phyloP scores from a whole-genome alignment of 305 asterid genomes.

The Lippia alba region DNA sequence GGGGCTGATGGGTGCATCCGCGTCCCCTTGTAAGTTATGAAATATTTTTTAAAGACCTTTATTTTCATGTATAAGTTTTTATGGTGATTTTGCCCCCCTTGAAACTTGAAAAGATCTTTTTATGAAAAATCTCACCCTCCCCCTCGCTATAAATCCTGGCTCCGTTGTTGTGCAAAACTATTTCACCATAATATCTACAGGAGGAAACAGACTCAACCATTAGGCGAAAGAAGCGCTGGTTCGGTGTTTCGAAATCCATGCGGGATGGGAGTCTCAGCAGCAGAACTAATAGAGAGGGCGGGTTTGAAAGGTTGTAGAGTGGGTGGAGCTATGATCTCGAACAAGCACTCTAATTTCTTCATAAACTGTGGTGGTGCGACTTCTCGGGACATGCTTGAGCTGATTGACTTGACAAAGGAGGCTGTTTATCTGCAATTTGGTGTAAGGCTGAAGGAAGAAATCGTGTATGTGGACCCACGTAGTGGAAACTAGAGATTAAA shows the following conservation, averaged over 20 bases:
- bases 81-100: too few relatives aligned
- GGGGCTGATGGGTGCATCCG: too few relatives aligned
- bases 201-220: conserved; percentile 55
- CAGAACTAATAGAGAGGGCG: conserved; percentile 44
- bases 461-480: conserved; percentile 38
- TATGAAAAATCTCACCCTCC: too few relatives aligned
- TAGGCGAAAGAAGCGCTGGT: conserved; percentile 46
- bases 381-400: conserved; percentile 50
- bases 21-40: too few relatives aligned
- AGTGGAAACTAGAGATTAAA: conserved; percentile 17
- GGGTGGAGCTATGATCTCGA: conserved; percentile 55
- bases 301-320: conserved; percentile 49
- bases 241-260: conserved; percentile 51
- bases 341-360: conserved; percentile 58
- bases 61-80: too few relatives aligned
- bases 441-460: conserved; percentile 53
- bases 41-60: too few relatives aligned
- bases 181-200: conserved; percentile 31
- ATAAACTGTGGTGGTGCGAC: conserved; percentile 52
- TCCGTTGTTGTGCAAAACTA: background rate
- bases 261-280: conserved; percentile 42
- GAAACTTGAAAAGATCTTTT: too few relatives aligned
- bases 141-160: too few relatives aligned
- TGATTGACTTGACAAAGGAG: conserved; percentile 44
- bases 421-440: conserved; percentile 46